Conservation (phyloP, 768 basidiomycete genomes). For the Leccinum olivaceopallidum region DNA sequence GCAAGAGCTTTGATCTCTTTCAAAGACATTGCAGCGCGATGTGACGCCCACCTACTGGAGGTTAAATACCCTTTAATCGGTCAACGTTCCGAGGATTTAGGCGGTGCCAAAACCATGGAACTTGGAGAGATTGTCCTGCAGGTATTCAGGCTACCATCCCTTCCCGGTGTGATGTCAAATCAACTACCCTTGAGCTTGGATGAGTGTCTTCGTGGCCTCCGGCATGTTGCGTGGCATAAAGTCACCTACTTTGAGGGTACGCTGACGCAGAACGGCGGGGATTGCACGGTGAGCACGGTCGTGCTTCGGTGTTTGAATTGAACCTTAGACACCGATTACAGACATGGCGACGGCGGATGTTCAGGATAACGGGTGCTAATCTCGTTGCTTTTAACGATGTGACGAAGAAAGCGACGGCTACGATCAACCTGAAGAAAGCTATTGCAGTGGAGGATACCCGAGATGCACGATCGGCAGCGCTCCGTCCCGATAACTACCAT, state of each 20-base stretch:
- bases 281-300: conserved; percentile 69
- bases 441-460: conserved; percentile 76
- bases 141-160: conserved; percentile 84
- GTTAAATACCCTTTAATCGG: conserved; percentile 81
- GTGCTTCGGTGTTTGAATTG: background rate
- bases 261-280: conserved; percentile 91
- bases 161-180: conserved; percentile 77
- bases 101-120: conserved; percentile 62
- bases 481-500: conserved; percentile 46
- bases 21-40: conserved; percentile 80
- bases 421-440: conserved; percentile 90
- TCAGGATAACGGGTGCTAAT: conserved; percentile 83
- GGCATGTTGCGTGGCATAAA: conserved; percentile 93
- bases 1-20: conserved; percentile 88
- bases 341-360: conserved; percentile 82
- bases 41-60: conserved; percentile 84
- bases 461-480: conserved; percentile 47
- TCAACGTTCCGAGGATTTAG: conserved; percentile 55
- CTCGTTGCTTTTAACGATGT: conserved; percentile 91
- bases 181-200: conserved; percentile 91
- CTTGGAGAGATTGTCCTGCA: conserved; percentile 90
- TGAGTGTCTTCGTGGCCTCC: conserved; percentile 84
- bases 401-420: conserved; percentile 85
- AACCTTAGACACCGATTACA: conserved; percentile 27
- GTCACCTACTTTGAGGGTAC: conserved; percentile 91